These are phyloP conservation scores for Talaromyces adpressus DNA, from an alignment of 495 filamentous ascomycete species.

Conservation along the genomic window DNA sequence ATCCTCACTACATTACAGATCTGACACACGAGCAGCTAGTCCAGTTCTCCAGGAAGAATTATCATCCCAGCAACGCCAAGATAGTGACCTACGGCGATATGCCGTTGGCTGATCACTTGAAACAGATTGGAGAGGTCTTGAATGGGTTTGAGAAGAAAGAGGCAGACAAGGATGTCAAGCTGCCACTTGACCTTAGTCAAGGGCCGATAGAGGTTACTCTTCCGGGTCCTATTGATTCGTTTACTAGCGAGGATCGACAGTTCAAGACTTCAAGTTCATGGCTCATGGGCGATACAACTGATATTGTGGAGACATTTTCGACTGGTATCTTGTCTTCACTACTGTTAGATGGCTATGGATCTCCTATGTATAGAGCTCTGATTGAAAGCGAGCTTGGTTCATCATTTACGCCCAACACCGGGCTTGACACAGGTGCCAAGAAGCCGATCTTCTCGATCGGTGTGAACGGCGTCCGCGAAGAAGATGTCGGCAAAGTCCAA, in stretches of 20 bases:
- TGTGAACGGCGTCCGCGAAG: slow-evolving; percentile 74
- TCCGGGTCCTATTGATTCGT: slow-evolving; percentile 78
- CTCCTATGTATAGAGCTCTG: slow-evolving; percentile 83
- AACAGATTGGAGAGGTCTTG: slow-evolving; percentile 66
- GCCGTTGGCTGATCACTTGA: slow-evolving; percentile 71
- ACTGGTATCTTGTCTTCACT: slow-evolving; percentile 72
- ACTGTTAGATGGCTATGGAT: slow-evolving; percentile 88
- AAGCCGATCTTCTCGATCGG: slow-evolving; percentile 83
- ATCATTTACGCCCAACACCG: slow-evolving; percentile 90
- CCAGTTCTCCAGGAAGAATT: slow-evolving; percentile 82
- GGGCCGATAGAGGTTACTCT: slow-evolving; percentile 64
- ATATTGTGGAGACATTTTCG: slow-evolving; percentile 82
- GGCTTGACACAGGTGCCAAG: slow-evolving; percentile 71
- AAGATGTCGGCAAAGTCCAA: slow-evolving; percentile 70
- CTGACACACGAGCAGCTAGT: slow-evolving; percentile 81
- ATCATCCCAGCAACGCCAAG: slow-evolving; percentile 95
- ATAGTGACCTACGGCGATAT: slow-evolving; percentile 94
- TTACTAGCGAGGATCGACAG: slow-evolving; percentile 78
- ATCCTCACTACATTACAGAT: slow-evolving; percentile 92
- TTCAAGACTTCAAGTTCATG: slow-evolving; percentile 90
- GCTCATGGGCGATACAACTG: slow-evolving; percentile 74
- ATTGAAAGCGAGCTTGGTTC: slow-evolving; percentile 87
- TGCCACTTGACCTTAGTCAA: slow-evolving; percentile 62
- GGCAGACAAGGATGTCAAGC: slow-evolving; percentile 64
- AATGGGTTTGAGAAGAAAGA: slow-evolving; percentile 60